A percentile compares a stretch with the other conserved stretches of the same genome.
Evolutionary conservation across 1,139 yeast genomes (phyloP).

Genomic region (Suhomyces bribrorum): DNA sequence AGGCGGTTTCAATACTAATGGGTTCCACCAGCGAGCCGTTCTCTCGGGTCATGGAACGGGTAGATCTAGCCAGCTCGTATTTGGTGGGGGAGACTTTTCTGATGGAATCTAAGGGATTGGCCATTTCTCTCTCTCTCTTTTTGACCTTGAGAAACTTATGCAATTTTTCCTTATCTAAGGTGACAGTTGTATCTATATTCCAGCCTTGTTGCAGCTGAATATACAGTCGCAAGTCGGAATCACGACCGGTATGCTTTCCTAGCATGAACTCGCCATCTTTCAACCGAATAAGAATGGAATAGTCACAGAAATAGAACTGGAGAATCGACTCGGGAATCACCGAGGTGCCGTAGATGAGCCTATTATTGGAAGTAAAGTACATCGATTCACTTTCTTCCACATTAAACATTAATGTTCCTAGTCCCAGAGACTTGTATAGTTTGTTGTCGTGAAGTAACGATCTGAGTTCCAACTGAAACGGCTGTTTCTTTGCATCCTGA

Average conservation of each 20-base stretch:
- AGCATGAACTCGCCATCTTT: constrained; percentile 11
- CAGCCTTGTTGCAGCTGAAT: constrained; percentile 11
- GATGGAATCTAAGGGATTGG: constrained; percentile 5
- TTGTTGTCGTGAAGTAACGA: constrained; percentile 9
- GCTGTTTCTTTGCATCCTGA: neutral
- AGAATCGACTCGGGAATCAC: constrained; percentile 10
- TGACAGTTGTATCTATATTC: constrained; percentile 9
- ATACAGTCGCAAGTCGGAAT: constrained; percentile 11
- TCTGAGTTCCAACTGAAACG: constrained; percentile 4
- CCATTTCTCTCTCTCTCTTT: constrained; percentile 1
- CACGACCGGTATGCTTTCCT: constrained; percentile 13
- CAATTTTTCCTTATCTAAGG: constrained; percentile 8
- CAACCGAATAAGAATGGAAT: constrained; percentile 12
- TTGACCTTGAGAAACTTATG: constrained; percentile 3
- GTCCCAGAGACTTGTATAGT: constrained; percentile 5
- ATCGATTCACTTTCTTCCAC: constrained; percentile 10
- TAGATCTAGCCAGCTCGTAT: constrained; percentile 2
- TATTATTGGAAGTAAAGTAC: constrained; percentile 10
- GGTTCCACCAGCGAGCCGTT: constrained; percentile 7
- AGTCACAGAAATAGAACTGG: constrained; percentile 14
- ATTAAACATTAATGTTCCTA: constrained; percentile 6
- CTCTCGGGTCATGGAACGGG: constrained; percentile 6
- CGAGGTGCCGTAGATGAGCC: constrained; percentile 7
- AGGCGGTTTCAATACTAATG: constrained; percentile 5
- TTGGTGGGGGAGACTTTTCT: constrained; percentile 6